Evolutionary conservation across 495 filamentous ascomycete genomes (phyloP), one percentile per base, ranked within the genome.

Genomic region (Penicillium odoratum): DNA sequence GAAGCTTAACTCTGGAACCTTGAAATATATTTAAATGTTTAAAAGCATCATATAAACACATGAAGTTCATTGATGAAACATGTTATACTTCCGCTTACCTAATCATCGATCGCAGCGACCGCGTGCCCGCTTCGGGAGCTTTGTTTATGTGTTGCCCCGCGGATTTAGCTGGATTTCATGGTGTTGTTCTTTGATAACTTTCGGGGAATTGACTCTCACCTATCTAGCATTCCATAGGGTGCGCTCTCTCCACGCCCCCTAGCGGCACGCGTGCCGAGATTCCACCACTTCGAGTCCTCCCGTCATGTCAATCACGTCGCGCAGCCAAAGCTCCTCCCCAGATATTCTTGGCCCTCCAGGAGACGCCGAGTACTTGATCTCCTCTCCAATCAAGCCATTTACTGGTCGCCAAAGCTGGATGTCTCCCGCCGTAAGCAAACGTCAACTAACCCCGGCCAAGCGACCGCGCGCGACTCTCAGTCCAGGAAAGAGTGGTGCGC

Each of bases 301-400:
- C 66, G 58, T 58, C 54, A 69, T 68, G 64, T 68, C 68, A 44
- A 61, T 48, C 65, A 70, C 59, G 58, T 71, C 70, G 59, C 70
- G 69, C 65, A 76, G 69, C 57, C 54, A 68, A 43, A 76, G 67
- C 65, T 78, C 77, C 62, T 79, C 76, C 42, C 75, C 77, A 44
- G 77, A 79, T 70, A 67, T 76, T 57, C 71, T 79, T 55, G 75
- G 73, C 36, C 75, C 77, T 38, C 68, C 75, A 60, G 77, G 75
- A 52, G 77, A 79, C 59, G 70, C 64, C 46, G 70, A 78, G 3
- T 79, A 77, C 56, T 58, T 79, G 31, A 71, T 79, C 36, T 78
- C 77, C 21, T 79, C 77, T 25, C 77, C 77, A 0, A 68, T 71
- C 16, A 76, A 72, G 49, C 73, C 74, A 1, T 77, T 77, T 30